These are phyloP conservation scores for Ceratocystis destructans DNA, from an alignment of 2,329 filamentous ascomycete genomes.

Conservation along the genomic window DNA sequence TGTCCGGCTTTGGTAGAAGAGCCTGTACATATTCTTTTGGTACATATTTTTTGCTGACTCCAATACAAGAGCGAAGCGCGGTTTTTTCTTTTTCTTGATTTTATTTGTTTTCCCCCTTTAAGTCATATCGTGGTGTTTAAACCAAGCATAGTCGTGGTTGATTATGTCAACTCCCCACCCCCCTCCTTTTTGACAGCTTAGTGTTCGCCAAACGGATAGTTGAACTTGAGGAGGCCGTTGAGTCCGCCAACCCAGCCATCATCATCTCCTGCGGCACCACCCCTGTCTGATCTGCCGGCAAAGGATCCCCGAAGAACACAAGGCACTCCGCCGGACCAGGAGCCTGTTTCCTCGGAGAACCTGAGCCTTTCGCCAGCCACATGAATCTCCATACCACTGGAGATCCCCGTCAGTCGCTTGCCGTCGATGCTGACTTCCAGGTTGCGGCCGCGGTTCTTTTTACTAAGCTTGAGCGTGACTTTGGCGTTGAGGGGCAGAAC, in stretches of 20 bases:
- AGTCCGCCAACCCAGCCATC: slow-evolving; percentile 95
- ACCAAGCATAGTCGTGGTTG: neutral
- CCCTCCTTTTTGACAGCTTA: neutral
- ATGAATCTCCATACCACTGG: slow-evolving; percentile 68
- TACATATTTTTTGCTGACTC: neutral
- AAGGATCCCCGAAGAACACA: slow-evolving; percentile 61
- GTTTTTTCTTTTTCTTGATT: neutral
- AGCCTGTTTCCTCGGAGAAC: slow-evolving; percentile 73
- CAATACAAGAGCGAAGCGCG: neutral
- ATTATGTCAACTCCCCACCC: neutral
- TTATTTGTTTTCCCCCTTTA: neutral
- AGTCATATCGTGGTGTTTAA: neutral
- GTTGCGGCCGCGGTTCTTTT: slow-evolving; percentile 62
- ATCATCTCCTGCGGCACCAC: slow-evolving; percentile 43
- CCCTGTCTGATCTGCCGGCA: slow-evolving; percentile 26
- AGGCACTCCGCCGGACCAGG: slow-evolving; percentile 71
- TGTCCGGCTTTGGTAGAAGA: neutral
- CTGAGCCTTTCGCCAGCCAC: slow-evolving; percentile 73
- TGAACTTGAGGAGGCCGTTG: slow-evolving; percentile 90
- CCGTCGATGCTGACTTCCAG: slow-evolving; percentile 72
- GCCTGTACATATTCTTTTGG: neutral
- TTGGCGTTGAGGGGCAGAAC: slow-evolving; percentile 78
- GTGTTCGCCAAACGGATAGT: slow-evolving; percentile 69
- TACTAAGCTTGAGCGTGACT: slow-evolving; percentile 67
- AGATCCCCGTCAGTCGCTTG: slow-evolving; percentile 51